Percentiles rank a stretch among this genome's conserved stretches.
Evolutionary conservation across 2,329 filamentous ascomycete species (phyloP).

Genomic region (Colletotrichum cuscutae): DNA sequence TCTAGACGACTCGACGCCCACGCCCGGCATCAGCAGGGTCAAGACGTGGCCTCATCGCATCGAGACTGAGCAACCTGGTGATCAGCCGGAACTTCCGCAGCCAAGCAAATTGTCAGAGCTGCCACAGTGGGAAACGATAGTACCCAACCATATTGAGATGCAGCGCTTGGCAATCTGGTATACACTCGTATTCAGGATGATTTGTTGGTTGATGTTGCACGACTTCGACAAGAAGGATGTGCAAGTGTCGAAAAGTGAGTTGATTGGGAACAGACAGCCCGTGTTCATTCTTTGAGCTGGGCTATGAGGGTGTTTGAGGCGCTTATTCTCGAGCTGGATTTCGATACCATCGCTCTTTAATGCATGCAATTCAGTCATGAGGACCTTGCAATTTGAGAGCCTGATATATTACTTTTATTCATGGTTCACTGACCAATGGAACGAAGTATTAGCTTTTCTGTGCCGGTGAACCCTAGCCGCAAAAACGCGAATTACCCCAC

Average conservation of each 20-base stretch:
- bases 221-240: conserved; percentile 49
- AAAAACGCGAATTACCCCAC: not conserved
- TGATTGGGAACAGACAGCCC: conserved; percentile 47
- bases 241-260: conserved; percentile 44
- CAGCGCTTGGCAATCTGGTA: conserved; percentile 43
- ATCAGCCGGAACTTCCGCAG: not conserved
- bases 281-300: conserved; percentile 43
- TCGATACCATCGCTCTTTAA: not conserved
- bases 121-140: not conserved
- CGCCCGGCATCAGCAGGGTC: not conserved
- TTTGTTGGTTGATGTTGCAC: conserved; percentile 50
- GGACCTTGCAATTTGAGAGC: too few relatives aligned
- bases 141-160: not conserved
- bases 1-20: not conserved
- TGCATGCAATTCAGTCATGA: not conserved
- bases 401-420: too few relatives aligned
- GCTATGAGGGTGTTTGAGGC: not conserved
- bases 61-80: not conserved
- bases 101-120: not conserved
- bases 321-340: not conserved
- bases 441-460: not conserved
- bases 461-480: not conserved
- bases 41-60: not conserved
- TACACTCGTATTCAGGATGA: conserved; percentile 47
- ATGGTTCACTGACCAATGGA: not conserved